Percentiles rank a stretch among this genome's conserved stretches.
phyloP scores from a whole-genome alignment of 2,329 filamentous ascomycete genomes.

The Scytalidium sp. region DNA sequence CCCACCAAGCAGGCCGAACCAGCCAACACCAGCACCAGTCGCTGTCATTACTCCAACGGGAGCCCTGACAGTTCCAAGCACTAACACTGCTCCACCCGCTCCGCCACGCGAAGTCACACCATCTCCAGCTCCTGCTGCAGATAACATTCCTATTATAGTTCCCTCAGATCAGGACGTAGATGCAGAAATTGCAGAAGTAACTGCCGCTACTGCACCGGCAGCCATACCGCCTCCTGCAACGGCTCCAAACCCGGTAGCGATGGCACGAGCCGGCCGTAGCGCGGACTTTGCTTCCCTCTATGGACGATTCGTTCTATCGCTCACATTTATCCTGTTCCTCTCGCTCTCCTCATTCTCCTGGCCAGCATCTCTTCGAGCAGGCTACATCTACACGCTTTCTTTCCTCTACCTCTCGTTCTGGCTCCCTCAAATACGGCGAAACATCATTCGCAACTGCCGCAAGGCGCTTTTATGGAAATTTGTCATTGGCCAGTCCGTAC shows the following conservation, averaged over 20 bases:
- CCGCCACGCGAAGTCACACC: neutral
- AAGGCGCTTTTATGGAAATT: slow-evolving; percentile 91
- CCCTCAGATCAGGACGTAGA: slow-evolving; percentile 63
- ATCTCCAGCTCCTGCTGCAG: slow-evolving; percentile 1
- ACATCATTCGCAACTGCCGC: slow-evolving; percentile 85
- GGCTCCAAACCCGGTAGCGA: slow-evolving; percentile 25
- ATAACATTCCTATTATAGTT: slow-evolving; percentile 48
- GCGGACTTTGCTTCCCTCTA: slow-evolving; percentile 53
- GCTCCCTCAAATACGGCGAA: slow-evolving; percentile 88
- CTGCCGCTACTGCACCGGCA: slow-evolving; percentile 22
- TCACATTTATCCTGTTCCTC: slow-evolving; percentile 54
- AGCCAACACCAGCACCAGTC: slow-evolving; percentile 21
- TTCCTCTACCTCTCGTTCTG: slow-evolving; percentile 86
- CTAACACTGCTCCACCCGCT: too few relatives aligned
- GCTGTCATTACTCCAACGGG: slow-evolving; percentile 23
- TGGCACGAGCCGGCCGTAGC: slow-evolving; percentile 15
- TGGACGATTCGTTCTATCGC: slow-evolving; percentile 53
- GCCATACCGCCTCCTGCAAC: slow-evolving; percentile 15
- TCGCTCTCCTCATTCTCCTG: slow-evolving; percentile 59
- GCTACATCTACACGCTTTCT: slow-evolving; percentile 61
- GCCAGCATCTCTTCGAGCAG: slow-evolving; percentile 51
- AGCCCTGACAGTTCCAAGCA: slow-evolving; percentile 13
- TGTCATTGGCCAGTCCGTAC: slow-evolving; percentile 75
- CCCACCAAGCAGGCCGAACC: slow-evolving; percentile 22
- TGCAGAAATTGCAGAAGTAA: slow-evolving; percentile 51